A percentile compares a stretch with the other conserved stretches of the same genome.
phyloP scores from a whole-genome alignment of 441 rosid genomes.

The Pelargonium myrrhifolium region DNA sequence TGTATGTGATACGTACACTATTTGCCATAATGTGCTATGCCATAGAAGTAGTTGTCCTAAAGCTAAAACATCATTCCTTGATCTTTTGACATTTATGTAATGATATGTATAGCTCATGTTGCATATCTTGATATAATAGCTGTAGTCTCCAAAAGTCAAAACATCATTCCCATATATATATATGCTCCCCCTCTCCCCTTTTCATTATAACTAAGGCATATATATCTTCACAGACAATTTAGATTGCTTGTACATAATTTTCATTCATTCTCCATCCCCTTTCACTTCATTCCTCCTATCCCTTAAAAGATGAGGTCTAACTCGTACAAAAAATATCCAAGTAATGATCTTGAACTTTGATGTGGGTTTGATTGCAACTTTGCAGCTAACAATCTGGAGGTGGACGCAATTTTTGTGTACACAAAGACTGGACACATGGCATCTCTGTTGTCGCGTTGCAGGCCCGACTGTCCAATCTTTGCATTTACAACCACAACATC shows the following conservation, averaged over 20 bases:
- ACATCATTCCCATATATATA: neutral
- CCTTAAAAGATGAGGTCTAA: neutral
- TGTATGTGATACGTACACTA: too few relatives aligned
- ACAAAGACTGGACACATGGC: constrained; percentile 93
- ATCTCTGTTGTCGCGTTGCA: constrained; percentile 77
- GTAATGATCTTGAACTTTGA: constrained; percentile 1
- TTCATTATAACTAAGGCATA: neutral
- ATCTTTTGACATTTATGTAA: too few relatives aligned
- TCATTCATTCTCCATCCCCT: too few relatives aligned
- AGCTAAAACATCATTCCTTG: too few relatives aligned
- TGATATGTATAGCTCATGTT: too few relatives aligned
- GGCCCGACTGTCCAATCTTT: constrained; percentile 94
- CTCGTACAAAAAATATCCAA: neutral
- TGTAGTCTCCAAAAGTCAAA: too few relatives aligned
- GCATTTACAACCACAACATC: constrained; percentile 78
- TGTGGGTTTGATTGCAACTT: constrained; percentile 14
- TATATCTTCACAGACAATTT: neutral
- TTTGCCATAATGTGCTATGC: too few relatives aligned
- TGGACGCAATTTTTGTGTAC: constrained; percentile 89
- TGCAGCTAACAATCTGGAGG: constrained; percentile 89
- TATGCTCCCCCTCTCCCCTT: neutral
- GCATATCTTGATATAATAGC: too few relatives aligned
- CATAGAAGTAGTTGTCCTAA: too few relatives aligned
- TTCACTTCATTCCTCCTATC: neutral
- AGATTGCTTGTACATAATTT: too few relatives aligned